phyloP scores from a whole-genome alignment of 768 basidiomycete species.

The Russula griseocarnosa region DNA sequence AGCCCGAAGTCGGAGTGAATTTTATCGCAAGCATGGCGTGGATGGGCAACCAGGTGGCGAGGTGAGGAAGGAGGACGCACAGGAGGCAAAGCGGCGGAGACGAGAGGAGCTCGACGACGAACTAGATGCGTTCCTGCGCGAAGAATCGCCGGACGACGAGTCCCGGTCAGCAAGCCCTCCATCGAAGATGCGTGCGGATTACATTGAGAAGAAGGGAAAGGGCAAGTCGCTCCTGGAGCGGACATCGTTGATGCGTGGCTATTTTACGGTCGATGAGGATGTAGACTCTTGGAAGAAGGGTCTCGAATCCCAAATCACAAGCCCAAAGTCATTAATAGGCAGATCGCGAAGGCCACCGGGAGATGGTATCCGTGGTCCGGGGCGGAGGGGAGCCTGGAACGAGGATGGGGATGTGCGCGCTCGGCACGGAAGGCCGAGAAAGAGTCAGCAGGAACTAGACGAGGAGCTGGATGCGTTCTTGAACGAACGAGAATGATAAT shows the following conservation, averaged over 20 bases:
- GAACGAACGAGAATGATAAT: conserved; percentile 36
- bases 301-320: conserved; percentile 42
- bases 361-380: conserved; percentile 8
- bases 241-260: conserved; percentile 46
- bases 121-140: conserved; percentile 62
- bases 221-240: conserved; percentile 50
- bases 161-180: conserved; percentile 37
- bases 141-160: conserved; percentile 36
- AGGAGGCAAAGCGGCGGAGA: conserved; percentile 36
- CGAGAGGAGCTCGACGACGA: conserved; percentile 55
- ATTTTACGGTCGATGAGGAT: conserved; percentile 35
- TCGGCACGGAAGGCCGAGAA: conserved; percentile 41
- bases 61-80: conserved; percentile 29
- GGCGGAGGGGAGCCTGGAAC: conserved; percentile 18
- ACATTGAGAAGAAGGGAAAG: conserved; percentile 42
- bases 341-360: conserved; percentile 28
- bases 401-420: conserved; percentile 31
- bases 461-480: conserved; percentile 80
- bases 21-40: conserved; percentile 71
- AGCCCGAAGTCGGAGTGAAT: conserved; percentile 67
- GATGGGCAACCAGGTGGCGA: conserved; percentile 54
- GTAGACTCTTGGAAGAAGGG: conserved; percentile 35
- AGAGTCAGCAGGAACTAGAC: conserved; percentile 74
- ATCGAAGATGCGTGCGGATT: conserved; percentile 68
- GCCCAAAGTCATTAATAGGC: conserved; percentile 28